These are phyloP conservation scores for Pulveroboletus sp. DNA, from an alignment of 768 basidiomycete genomes.

Conservation along the genomic window DNA sequence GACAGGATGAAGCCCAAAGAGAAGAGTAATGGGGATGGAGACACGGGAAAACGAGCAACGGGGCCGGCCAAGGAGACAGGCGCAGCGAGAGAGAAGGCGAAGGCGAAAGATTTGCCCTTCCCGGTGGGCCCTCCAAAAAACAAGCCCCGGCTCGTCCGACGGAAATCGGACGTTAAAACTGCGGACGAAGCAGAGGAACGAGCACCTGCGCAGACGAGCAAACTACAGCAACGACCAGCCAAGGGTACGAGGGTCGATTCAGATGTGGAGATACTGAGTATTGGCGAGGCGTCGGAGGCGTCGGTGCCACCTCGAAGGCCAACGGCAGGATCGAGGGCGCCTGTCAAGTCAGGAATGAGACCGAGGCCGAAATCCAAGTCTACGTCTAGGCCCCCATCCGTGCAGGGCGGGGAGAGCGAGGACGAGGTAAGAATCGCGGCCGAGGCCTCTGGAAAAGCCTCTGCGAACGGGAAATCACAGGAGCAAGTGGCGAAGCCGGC, in stretches of 20 bases:
- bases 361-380: constrained; percentile 17
- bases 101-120: not conserved
- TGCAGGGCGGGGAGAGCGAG: not conserved
- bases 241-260: not conserved
- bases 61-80: not conserved
- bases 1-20: not conserved
- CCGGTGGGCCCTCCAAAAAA: not conserved
- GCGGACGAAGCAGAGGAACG: not conserved
- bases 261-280: not conserved
- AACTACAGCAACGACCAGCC: not conserved
- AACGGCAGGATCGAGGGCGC: constrained; percentile 9
- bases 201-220: not conserved
- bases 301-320: constrained; percentile 13
- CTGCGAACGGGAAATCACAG: not conserved
- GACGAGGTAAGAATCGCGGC: not conserved
- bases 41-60: not conserved
- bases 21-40: not conserved
- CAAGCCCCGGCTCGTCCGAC: not conserved
- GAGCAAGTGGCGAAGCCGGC: not conserved
- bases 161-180: not conserved
- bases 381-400: constrained; percentile 1
- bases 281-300: not conserved
- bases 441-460: not conserved
- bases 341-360: constrained; percentile 28
- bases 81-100: not conserved